A percentile compares a stretch with the other conserved stretches of the same genome.
phyloP scores from a whole-genome alignment of 305 asterid species.

The Solanum hybrid region DNA sequence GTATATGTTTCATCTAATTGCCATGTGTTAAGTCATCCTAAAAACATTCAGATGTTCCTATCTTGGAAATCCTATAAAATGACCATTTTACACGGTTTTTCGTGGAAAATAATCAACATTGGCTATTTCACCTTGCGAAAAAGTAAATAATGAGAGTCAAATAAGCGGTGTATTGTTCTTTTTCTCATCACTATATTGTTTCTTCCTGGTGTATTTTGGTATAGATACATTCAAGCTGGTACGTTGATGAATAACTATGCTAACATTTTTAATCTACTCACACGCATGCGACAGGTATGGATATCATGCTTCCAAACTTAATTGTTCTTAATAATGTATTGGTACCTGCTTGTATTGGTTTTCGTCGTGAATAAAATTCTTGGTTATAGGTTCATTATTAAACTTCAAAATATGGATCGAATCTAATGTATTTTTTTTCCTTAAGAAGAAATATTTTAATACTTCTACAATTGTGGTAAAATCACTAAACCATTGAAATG shows the following conservation, averaged over 20 bases:
- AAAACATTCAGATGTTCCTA: background rate
- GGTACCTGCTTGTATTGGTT: too few relatives aligned
- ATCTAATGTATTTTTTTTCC: background rate
- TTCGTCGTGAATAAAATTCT: background rate
- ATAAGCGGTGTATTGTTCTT: background rate
- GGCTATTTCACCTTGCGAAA: background rate
- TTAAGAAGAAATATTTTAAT: background rate
- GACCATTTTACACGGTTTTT: background rate
- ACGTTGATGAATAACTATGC: too few relatives aligned
- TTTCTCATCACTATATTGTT: too few relatives aligned
- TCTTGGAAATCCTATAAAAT: background rate
- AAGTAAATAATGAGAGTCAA: background rate
- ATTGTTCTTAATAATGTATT: too few relatives aligned
- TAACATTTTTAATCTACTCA: too few relatives aligned
- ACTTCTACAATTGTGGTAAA: background rate
- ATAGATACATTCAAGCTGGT: too few relatives aligned
- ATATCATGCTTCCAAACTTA: background rate
- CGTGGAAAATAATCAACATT: background rate
- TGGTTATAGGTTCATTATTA: background rate
- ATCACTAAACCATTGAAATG: background rate
- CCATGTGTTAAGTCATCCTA: background rate
- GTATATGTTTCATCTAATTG: too few relatives aligned
- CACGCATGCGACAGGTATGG: constrained; percentile 13
- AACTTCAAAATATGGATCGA: background rate
- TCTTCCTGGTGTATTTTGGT: too few relatives aligned